A percentile compares a stretch with the other conserved stretches of the same genome.
phyloP scores from a whole-genome alignment of 495 filamentous ascomycete genomes.

The Podospora australis region DNA sequence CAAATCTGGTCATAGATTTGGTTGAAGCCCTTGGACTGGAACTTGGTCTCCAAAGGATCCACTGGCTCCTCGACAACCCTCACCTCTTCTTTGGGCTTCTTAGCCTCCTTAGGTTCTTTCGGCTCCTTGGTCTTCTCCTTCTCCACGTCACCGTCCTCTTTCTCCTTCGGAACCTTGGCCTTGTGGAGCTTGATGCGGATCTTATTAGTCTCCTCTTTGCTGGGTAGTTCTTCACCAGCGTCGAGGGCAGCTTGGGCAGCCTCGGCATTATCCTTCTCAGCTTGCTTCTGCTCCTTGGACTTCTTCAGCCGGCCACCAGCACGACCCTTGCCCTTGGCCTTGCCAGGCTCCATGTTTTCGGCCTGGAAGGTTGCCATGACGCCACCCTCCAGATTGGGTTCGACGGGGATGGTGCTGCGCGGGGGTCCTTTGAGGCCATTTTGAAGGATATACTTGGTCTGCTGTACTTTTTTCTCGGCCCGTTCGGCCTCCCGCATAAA shows the following conservation, averaged over 20 bases:
- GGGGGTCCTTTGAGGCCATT: slow-evolving; percentile 79
- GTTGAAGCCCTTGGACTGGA: slow-evolving; percentile 86
- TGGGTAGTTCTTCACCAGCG: slow-evolving; percentile 69
- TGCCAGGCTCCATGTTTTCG: slow-evolving; percentile 53
- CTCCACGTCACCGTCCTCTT: slow-evolving; percentile 29
- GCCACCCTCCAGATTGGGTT: slow-evolving; percentile 79
- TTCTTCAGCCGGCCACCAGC: slow-evolving; percentile 69
- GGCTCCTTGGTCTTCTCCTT: no score
- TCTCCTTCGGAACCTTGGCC: slow-evolving; percentile 16
- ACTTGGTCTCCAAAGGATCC: slow-evolving; percentile 48
- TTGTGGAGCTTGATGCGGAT: slow-evolving; percentile 51
- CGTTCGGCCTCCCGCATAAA: slow-evolving; percentile 74
- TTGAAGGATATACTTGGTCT: slow-evolving; percentile 73
- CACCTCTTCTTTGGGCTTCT: slow-evolving; percentile 56
- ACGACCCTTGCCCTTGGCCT: slow-evolving; percentile 59
- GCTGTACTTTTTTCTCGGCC: slow-evolving; percentile 80
- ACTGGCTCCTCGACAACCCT: slow-evolving; percentile 51
- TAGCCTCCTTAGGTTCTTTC: slow-evolving; percentile 41
- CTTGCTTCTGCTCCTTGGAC: slow-evolving; percentile 93
- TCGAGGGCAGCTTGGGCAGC: slow-evolving; percentile 81
- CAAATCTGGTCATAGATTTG: slow-evolving; percentile 98
- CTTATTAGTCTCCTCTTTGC: slow-evolving; percentile 61
- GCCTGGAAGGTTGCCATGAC: slow-evolving; percentile 81
- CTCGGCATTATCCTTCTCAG: slow-evolving; percentile 87
- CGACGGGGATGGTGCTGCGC: slow-evolving; percentile 65